These are phyloP conservation scores for Gyromitra esculenta DNA, from an alignment of 2,329 filamentous ascomycete species.

Conservation along the genomic window DNA sequence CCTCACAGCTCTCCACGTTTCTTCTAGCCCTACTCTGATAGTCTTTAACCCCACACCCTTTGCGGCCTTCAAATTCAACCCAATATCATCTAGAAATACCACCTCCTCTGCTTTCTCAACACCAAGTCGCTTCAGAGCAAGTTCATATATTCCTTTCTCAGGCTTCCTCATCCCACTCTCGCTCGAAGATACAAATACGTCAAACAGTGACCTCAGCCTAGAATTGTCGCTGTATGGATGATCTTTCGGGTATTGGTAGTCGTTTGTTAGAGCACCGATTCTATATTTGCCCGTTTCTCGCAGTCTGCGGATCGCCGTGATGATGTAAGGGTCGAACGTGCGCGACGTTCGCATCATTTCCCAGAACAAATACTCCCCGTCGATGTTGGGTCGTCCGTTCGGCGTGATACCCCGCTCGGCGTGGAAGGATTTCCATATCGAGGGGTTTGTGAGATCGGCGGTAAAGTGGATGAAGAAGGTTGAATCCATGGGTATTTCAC, in stretches of 20 bases:
- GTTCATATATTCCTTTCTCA: conserved; percentile 79
- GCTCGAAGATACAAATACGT: conserved; percentile 86
- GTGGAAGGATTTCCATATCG: conserved; percentile 76
- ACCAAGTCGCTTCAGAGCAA: conserved; percentile 69
- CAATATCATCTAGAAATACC: conserved; percentile 92
- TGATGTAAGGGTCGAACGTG: conserved; percentile 84
- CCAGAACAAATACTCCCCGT: conserved; percentile 84
- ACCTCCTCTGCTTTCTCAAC: conserved; percentile 73
- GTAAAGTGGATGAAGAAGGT: conserved; percentile 81
- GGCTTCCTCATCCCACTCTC: conserved; percentile 90
- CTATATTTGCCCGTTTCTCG: conserved; percentile 72
- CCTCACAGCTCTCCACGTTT: conserved; percentile 80
- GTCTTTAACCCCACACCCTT: conserved; percentile 79
- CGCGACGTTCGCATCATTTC: conserved; percentile 84
- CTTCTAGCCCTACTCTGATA: conserved; percentile 83
- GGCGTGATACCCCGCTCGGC: conserved; percentile 50
- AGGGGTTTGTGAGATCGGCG: conserved; percentile 72
- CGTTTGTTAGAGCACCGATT: conserved; percentile 87
- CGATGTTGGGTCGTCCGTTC: conserved; percentile 75
- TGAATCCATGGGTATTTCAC: conserved; percentile 78
- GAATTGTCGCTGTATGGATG: conserved; percentile 76
- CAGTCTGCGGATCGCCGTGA: conserved; percentile 78
- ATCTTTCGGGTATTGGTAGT: conserved; percentile 80
- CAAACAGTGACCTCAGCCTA: conserved; percentile 75
- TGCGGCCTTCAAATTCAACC: conserved; percentile 86